Evolutionary conservation across 2,329 filamentous ascomycete genomes (phyloP).

Genomic region (Amphichorda felina): DNA sequence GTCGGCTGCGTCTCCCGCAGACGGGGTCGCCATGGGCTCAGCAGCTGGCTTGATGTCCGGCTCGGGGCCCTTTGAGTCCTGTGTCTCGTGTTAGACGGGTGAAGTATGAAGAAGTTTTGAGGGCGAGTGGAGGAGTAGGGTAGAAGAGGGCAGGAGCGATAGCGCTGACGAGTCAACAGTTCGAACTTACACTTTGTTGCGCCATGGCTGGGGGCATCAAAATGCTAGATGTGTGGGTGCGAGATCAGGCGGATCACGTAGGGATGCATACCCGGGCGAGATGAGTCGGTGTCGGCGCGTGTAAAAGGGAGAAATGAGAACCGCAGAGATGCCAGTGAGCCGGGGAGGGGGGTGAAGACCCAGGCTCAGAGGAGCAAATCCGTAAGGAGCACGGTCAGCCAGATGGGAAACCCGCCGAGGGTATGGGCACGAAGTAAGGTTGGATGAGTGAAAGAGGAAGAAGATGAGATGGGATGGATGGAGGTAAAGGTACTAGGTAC

Average conservation of each 20-base stretch:
- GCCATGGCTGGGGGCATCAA: conserved; percentile 24
- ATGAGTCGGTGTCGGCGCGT: conserved; percentile 8
- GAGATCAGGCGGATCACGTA: conserved; percentile 19
- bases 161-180: conserved; percentile 4
- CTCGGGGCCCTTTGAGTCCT: conserved; percentile 23
- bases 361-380: conserved; percentile 7
- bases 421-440: conserved; percentile 18
- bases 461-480: conserved; percentile 12
- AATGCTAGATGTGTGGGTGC: conserved; percentile 19
- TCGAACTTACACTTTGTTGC: conserved; percentile 23
- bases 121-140: not conserved
- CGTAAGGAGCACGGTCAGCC: conserved; percentile 10
- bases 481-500: not conserved
- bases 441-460: conserved; percentile 18
- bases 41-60: conserved; percentile 18
- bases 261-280: conserved; percentile 17
- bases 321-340: not conserved
- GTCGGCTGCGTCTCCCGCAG: conserved; percentile 30
- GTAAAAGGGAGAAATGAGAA: conserved; percentile 6
- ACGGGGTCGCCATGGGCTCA: conserved; percentile 34
- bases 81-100: conserved; percentile 2
- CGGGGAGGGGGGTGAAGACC: not conserved
- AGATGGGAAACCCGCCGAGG: conserved; percentile 7
- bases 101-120: conserved; percentile 4
- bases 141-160: conserved; percentile 3